Evolutionary conservation across 2,329 filamentous ascomycete genomes (phyloP).

Genomic region (Hortaea sp.): DNA sequence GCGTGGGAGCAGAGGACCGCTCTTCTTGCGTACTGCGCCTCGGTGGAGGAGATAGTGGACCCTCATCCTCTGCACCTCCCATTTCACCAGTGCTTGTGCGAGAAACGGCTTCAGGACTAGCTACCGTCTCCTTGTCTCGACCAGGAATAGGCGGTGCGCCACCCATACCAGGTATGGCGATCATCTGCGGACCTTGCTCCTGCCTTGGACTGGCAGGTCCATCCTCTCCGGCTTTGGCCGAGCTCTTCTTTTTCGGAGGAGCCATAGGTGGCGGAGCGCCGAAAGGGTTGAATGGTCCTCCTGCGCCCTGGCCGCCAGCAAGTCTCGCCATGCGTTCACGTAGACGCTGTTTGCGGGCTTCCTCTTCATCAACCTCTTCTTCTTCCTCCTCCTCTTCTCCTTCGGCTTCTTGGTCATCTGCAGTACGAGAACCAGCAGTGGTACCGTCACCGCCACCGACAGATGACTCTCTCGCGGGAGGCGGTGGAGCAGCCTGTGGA

Average conservation of each 20-base stretch:
- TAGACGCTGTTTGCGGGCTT: constrained; percentile 74
- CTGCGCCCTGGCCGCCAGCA: constrained; percentile 70
- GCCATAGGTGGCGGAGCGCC: constrained; percentile 27
- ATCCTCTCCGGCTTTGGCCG: constrained; percentile 25
- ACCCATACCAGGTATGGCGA: constrained; percentile 39
- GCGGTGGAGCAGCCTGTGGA: constrained; percentile 22
- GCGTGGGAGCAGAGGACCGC: not conserved
- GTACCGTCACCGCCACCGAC: constrained; percentile 41
- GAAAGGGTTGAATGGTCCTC: constrained; percentile 23
- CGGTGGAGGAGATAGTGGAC: constrained; percentile 31
- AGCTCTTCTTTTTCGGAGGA: constrained; percentile 31
- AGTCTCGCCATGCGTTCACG: constrained; percentile 91
- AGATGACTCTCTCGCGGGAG: constrained; percentile 15
- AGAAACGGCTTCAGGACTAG: constrained; percentile 40
- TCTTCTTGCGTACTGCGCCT: constrained; percentile 29
- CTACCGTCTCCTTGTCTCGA: constrained; percentile 43
- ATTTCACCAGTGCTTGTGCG: constrained; percentile 32
- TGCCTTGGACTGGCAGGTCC: constrained; percentile 8
- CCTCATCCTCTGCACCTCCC: constrained; percentile 44
- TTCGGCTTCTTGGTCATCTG: constrained; percentile 11
- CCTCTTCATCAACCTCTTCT: constrained; percentile 79
- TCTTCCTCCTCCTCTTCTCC: constrained; percentile 62
- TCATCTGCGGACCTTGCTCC: constrained; percentile 28
- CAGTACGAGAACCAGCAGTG: constrained; percentile 20
- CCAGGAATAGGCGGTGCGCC: constrained; percentile 36